phyloP scores from a whole-genome alignment of 192 early-diverging fungal genomes.

The Coemansia umbellata region DNA sequence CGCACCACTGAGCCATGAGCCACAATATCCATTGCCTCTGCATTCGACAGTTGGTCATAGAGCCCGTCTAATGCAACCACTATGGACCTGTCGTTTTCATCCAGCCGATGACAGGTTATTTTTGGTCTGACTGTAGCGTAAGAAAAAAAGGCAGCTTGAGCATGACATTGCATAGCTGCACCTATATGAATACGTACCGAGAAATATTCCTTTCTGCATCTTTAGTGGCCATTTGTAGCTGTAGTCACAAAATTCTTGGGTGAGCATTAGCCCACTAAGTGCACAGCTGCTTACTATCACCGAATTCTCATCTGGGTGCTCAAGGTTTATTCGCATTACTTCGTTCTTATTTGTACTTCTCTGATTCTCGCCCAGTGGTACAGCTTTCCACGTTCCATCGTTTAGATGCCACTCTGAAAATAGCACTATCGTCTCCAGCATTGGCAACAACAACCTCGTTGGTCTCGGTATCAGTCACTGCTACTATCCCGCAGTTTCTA shows the following conservation, averaged over 20 bases:
- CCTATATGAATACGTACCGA: slow-evolving; percentile 15
- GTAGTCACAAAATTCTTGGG: slow-evolving; percentile 63
- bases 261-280: slow-evolving; percentile 52
- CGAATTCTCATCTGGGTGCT: slow-evolving; percentile 74
- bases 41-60: slow-evolving; percentile 70
- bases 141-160: slow-evolving; percentile 57
- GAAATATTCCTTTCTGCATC: slow-evolving; percentile 52
- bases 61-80: slow-evolving; percentile 82
- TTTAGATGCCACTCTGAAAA: slow-evolving; percentile 39
- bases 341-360: slow-evolving; percentile 52
- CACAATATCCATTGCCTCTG: slow-evolving; percentile 50
- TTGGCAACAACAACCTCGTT: slow-evolving; percentile 39
- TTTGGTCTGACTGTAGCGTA: slow-evolving; percentile 76
- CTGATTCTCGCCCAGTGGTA: slow-evolving; percentile 62
- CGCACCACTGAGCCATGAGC: slow-evolving; percentile 50
- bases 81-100: slow-evolving; percentile 61
- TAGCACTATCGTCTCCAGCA: slow-evolving; percentile 36
- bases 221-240: slow-evolving; percentile 66
- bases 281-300: slow-evolving; percentile 58
- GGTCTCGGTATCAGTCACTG: slow-evolving; percentile 21
- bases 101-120: slow-evolving; percentile 57
- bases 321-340: slow-evolving; percentile 53
- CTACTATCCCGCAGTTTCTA: slow-evolving; percentile 40
- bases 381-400: slow-evolving; percentile 50
- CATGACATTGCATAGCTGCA: slow-evolving; percentile 49